Base-by-base conservation (phyloP, 1,284 basidiomycete genomes). In the Cutaneotrichosporon mucoides region DNA sequence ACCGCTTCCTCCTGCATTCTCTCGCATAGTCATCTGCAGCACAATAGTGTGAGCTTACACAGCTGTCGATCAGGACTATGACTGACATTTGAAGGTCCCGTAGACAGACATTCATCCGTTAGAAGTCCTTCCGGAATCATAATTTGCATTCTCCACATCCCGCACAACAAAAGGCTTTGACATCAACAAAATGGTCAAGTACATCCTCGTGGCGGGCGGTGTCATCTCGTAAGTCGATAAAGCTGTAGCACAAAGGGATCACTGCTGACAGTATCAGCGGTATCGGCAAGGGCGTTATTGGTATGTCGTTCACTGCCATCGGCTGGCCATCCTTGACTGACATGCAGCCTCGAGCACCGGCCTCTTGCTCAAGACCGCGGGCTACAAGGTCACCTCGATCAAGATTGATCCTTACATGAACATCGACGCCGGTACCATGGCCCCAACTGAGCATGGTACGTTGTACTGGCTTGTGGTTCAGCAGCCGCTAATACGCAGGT, bases 381-480 rank as follows among this genome's bases (percentile, higher is more conserved):
- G 95, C 48, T 83, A 96, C 66, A 95, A 93, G 79, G 95, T 98
- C 72, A 99, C 96, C 2, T 90, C 96, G 34, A 98, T 99, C 83
- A 99, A 99, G 82, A 98, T 99, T 70, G 95, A 99, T 79, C 95
- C 95, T 24, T 99, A 99, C 76, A 98, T 99, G 94, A 99, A 99
- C 82, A 97, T 99, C 72, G 95, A 99, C 84, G 96, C 95, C 41
- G 96, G 95, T 47, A 98, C 95, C 37, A 99, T 99, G 95, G 86
- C 92, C 45, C 96, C 95, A 11, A 96, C 93, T 40, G 95, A 99
- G 79, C 95, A 99, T 77, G 96, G 93, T 89, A 75, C 82, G 85
- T 40, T 7, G 16, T 43, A 35, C 40, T 10, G 13, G 34, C 16
- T 15, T 45, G 12, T n/a, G 13, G 35, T n/a, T n/a, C 24, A 46